A percentile compares a stretch with the other conserved stretches of the same genome.
Conservation (phyloP, 2,329 filamentous ascomycete genomes). For the Claviceps purpurea region DNA sequence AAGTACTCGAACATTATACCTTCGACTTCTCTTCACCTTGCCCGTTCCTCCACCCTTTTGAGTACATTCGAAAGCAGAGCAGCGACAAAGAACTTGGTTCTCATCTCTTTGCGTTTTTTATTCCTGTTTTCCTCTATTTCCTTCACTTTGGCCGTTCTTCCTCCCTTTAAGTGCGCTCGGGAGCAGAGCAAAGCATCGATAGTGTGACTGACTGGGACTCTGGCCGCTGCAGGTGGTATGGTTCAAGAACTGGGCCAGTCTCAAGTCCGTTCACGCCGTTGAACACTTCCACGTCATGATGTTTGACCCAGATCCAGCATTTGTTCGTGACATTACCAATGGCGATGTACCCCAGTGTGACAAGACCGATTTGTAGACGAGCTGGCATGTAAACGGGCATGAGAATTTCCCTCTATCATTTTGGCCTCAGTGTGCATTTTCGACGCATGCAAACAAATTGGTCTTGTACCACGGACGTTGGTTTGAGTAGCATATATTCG, state of each 20-base stretch:
- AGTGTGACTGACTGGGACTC: background rate
- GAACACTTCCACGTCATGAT: constrained; percentile 96
- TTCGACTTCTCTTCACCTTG: background rate
- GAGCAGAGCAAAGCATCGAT: background rate
- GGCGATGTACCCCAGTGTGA: constrained; percentile 56
- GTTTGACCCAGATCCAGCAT: constrained; percentile 56
- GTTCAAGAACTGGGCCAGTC: constrained; percentile 66
- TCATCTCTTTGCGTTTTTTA: background rate
- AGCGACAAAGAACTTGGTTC: too few species aligned
- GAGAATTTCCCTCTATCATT: background rate
- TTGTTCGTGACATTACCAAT: constrained; percentile 57
- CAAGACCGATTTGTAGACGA: constrained; percentile 15
- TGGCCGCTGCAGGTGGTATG: constrained; percentile 18
- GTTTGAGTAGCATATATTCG: background rate
- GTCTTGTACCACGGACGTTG: background rate
- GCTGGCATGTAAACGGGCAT: background rate
- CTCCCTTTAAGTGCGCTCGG: background rate
- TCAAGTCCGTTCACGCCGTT: constrained; percentile 76
- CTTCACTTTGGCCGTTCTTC: background rate
- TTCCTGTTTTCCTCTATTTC: too few species aligned
- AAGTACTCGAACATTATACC: background rate
- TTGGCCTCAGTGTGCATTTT: background rate
- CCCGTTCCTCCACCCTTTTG: background rate
- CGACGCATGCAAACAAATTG: background rate
- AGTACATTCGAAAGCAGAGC: too few species aligned